Base-by-base conservation (phyloP, 345 rosid genomes). In the Populus pruinosa region DNA sequence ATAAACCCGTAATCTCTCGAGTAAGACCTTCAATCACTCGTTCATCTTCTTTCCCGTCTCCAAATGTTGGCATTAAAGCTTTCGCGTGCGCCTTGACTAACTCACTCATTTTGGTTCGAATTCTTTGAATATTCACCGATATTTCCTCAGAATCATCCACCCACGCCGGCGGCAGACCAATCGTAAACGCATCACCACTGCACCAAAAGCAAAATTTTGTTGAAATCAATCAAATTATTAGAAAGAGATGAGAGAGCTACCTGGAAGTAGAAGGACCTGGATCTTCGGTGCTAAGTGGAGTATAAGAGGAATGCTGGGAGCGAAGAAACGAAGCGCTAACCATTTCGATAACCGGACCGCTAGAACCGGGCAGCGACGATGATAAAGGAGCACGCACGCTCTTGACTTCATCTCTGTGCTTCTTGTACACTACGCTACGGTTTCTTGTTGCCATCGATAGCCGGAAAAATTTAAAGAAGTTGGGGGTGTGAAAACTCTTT, bases 11-110 rank as follows among this genome's bases (percentile, higher is more conserved):
- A 72, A 92, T 74, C 85, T 93, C 98, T 21, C 83, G 93, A 21
- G 98, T 91, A 75, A 96, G 90, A 83, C 81, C 76, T 89, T 96
- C 98, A 55, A 96, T 96, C 76, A 80, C 69, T 20, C 65, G 90
- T 72, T 96, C 98, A 83, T 92, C 98, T 79, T 93, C 99, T 87
- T 86, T 93, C 75, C 90, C 98, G 71, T 96, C 99, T 55, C 98
- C 99, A 78, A 96, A 93, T 1, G 99, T 93, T 47, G 99, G 98
- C 99, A 96, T 93, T 80, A 96, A 84, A 38, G 98, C 96, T 83
- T 93, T 96, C 36, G 95, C 91, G 78, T 93, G 97, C 85, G 97
- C 95, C 82, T 87, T 96, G 43, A 93, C 88, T 81, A 96, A 69
- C 79, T 92, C 98, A 1, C 76, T 84, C 98, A 91, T 92, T 86